These are phyloP conservation scores for Myriosclerotinia curreyana DNA, from an alignment of 2,329 filamentous ascomycete genomes.

Conservation along the genomic window DNA sequence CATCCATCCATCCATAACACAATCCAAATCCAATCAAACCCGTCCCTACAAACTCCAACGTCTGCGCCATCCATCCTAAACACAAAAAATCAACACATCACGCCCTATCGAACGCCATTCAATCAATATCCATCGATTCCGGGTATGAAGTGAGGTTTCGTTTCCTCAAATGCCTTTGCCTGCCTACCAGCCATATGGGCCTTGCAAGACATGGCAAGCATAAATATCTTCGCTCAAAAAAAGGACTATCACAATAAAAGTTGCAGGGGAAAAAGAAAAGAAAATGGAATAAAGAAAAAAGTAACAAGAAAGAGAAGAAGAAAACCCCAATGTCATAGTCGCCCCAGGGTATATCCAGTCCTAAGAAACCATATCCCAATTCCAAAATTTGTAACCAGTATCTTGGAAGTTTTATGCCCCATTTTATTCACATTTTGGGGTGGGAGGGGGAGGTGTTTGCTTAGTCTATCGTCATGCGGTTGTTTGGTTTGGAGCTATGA, in stretches of 20 bases:
- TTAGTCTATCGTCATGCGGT: conserved; percentile 50
- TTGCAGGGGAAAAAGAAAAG: neutral
- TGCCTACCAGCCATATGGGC: conserved; percentile 7
- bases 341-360: neutral
- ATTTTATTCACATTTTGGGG: conserved; percentile 3
- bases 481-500: conserved; percentile 42
- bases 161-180: conserved; percentile 13
- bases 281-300: neutral
- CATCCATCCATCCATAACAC: conserved; percentile 2
- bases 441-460: too few species aligned
- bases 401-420: conserved; percentile 2
- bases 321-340: conserved; percentile 15
- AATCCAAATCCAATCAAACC: neutral
- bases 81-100: conserved; percentile 11
- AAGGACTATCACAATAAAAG: conserved; percentile 5
- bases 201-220: conserved; percentile 6
- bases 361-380: conserved; percentile 7
- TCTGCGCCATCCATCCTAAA: neutral
- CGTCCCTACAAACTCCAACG: neutral
- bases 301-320: conserved; percentile 8
- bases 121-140: conserved; percentile 18
- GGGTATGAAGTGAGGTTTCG: conserved; percentile 18
- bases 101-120: conserved; percentile 11
- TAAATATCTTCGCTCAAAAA: conserved; percentile 16
- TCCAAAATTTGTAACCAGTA: conserved; percentile 1